Evolutionary conservation across 2,329 filamentous ascomycete genomes (phyloP), one percentile per base, ranked within the genome.

Genomic region (Epichloe brachyelytri): DNA sequence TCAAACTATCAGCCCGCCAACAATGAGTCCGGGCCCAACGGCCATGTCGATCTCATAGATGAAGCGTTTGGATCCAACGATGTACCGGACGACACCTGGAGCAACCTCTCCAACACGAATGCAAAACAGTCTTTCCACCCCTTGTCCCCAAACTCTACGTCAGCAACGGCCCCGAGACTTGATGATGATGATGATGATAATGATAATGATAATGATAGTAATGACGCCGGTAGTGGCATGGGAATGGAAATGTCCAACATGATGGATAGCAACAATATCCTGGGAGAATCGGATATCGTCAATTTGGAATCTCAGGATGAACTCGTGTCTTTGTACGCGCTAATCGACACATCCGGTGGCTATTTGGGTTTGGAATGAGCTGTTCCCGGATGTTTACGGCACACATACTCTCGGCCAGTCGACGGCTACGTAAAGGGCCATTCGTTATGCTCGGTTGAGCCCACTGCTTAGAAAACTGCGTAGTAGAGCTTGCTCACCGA

Each of bases 251-350:
- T 43, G 8, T n/a, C 39, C 10, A 37, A 33, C 36, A 22, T 43
- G 5, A 43, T 49, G 4, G 47, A 49, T 26, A 6, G 47, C 26
- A 36, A 22, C 19, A 43, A 49, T 3, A 38, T 43, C 17, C 19
- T 49, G 47, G 47, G 47, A 17, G 30, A 36, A 12, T 34, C 39
- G 26, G 47, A 50, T 10, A 33, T 30, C n/a, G 48, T 50, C 17
- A 44, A 50, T 34, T 7, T 50, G 40, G 40, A 50, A 38, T 39
- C 33, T 39, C 48, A 38, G 12, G 48, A 50, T 33, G 34, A 50
- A n/a, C 19, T 44, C 2, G 40, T 50, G n/a, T 50, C 48, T 10
- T 20, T 50, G 26, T 50, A 50, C n/a, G 48, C 41, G 12, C 22
- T 44, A 40, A 50, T 50, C 10, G 40, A 50, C 20, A 50, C 40